Conservation (phyloP, 805 yeast species). For the Jamesozyma spencerorum region DNA sequence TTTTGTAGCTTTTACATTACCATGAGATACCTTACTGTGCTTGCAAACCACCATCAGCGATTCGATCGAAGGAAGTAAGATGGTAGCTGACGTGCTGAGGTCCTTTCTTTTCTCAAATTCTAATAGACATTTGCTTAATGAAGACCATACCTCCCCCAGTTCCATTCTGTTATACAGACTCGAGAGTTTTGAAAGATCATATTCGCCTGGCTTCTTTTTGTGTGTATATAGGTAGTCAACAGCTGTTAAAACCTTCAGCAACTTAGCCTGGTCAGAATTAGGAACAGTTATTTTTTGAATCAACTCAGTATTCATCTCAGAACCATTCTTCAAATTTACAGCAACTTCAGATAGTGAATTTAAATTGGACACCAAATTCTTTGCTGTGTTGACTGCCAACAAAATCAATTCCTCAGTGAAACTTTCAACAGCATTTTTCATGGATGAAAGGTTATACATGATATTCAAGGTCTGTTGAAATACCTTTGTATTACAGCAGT, state of each 20-base stretch:
- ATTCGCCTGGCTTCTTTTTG: conserved; percentile 18
- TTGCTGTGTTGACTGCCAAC: conserved; percentile 53
- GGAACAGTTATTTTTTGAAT: conserved; percentile 66
- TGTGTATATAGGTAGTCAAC: conserved; percentile 67
- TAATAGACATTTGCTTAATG: conserved; percentile 62
- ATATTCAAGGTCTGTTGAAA: conserved; percentile 76
- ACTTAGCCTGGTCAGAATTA: conserved; percentile 78
- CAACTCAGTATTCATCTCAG: conserved; percentile 44
- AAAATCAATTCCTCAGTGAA: conserved; percentile 61
- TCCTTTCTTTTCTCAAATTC: conserved; percentile 50
- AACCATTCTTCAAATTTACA: conserved; percentile 29
- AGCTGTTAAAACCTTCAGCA: conserved; percentile 80
- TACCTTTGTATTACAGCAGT: conserved; percentile 76
- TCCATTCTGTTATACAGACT: conserved; percentile 57
- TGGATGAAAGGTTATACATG: conserved; percentile 62
- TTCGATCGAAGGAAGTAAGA: conserved; percentile 78
- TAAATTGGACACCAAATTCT: conserved; percentile 46
- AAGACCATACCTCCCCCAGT: conserved; percentile 77
- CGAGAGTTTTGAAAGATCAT: conserved; percentile 39
- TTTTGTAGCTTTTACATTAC: conserved; percentile 41
- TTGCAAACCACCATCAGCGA: conserved; percentile 95
- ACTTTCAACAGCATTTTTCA: conserved; percentile 51
- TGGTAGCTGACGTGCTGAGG: conserved; percentile 61
- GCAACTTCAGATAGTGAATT: conserved; percentile 40
- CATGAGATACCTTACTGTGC: conserved; percentile 44